Base-by-base conservation (phyloP, 208 protist genomes). In the Leptomonas pyrrhocoris region DNA sequence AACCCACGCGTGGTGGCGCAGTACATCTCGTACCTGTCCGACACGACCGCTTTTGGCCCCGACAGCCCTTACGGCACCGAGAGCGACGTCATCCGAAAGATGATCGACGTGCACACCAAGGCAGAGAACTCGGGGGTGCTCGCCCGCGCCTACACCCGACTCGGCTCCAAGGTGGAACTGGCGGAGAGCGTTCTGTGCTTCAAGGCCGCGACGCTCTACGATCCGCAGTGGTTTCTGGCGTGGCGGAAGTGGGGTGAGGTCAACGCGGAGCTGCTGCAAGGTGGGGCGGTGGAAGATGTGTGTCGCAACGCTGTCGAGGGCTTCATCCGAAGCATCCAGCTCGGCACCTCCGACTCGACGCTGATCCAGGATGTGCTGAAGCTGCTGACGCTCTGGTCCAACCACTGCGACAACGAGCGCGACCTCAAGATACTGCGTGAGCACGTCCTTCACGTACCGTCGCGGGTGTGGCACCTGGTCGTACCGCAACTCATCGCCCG, bases 401-500 rank as follows among this genome's bases (percentile, higher is more conserved):
- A 91, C 28, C 84, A 98, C 65, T 93, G 89, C 65, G 85, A 94
- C 69, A 50, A 65, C 18, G 80, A 91, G 27, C 48, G 77, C 36
- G 89, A 91, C 19, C 80, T 93, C 50, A 80, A 81, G n/a, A 92
- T 92, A 38, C 77, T 99, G 5, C 71, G 80, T 27, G 80, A 94
- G 42, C 96, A 97, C 42, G 96, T 99, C 42, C 71, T 94, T 49
- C 95, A 94, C 2, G 88, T 99, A 7, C 79, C 87, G 18, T 90
- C 99, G 42, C 93, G 98, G 36, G 98, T 98, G 36, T 99, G 99
- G 99, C 81, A 99, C 4, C 84, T 98, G 45, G 98, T 99, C 16
- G 96, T 99, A 18, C 99, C 98, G 23, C 98, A 99, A 80, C 85
- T 99, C 23, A 99, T 99, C 65, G 98, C 98, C 40, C 88, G 97